Evolutionary conservation across 129 eudicot genomes (phyloP), one percentile per base, ranked within the genome.

Genomic region (Mikania micrantha): DNA sequence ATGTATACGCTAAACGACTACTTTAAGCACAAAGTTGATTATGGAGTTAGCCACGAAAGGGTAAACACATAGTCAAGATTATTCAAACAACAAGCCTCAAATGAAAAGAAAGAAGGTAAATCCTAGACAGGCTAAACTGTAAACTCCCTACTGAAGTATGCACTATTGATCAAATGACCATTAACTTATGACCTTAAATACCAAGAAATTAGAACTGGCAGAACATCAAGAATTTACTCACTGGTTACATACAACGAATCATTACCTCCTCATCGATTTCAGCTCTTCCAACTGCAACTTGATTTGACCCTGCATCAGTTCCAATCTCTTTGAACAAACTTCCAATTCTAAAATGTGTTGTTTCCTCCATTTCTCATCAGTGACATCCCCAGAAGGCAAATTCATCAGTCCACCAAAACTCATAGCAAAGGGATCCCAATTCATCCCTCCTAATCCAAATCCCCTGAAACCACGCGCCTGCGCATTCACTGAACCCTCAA

Each of bases 341-440:
- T 94, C 99, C 82, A 94, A 76, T 68, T 94, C 99, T 74, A 87
- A 78, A 28, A 94, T 87, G 54, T 94, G 93, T 28, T 94, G 99
- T 74, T 94, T 94, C 90, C 90, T 87, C 99, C 99, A 94, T 58
- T 79, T 89, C 19, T 85, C 93, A 69, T 89, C 95, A 11, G 71
- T 70, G 74, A 70, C 38, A 71, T 84, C 87, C 60, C 82, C 85
- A 53, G 79, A 52, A 0, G 71, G n/a, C 32, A 67, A 69, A 61
- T 38, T 75, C 72, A 75, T 49, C 4, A 80, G 45, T 9, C 67
- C 85, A n/a, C 85, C 78, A 38, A 88, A 59, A 32, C 63, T 57
- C 39, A 57, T 22, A 12, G 34, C 12, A 15, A 57, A 81, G 3
- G 88, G 78, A 67, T 83, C 81, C 60, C 82, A 11, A 2, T 73